A percentile compares a stretch with the other conserved stretches of the same genome.
Conservation (phyloP, 768 basidiomycete genomes). For the Pholiota microspora region DNA sequence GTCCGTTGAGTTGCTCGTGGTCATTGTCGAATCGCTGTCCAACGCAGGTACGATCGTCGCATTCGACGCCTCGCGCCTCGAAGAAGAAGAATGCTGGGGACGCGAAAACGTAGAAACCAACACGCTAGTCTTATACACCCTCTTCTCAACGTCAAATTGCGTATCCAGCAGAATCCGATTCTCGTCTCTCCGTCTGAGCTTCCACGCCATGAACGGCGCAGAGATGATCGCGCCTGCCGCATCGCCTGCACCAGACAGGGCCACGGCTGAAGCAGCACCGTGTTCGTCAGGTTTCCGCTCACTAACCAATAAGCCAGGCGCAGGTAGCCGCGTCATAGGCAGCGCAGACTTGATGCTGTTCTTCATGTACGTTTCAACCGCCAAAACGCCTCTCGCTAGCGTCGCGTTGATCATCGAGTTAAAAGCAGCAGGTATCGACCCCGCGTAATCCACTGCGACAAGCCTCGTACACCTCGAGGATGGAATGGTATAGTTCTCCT, state of each 20-base stretch:
- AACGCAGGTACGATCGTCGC: conserved; percentile 14
- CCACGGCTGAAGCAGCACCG: conserved; percentile 6
- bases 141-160: conserved; percentile 48
- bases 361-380: conserved; percentile 75
- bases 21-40: conserved; percentile 8
- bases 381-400: conserved; percentile 68
- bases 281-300: conserved; percentile 51
- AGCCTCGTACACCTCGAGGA: conserved; percentile 87
- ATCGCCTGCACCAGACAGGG: conserved; percentile 9
- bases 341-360: conserved; percentile 47
- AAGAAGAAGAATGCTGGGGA: background rate
- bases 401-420: conserved; percentile 84
- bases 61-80: conserved; percentile 18
- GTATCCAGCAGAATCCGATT: conserved; percentile 54
- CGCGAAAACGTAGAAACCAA: conserved; percentile 37
- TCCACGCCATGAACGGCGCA: conserved; percentile 48
- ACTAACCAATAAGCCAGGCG: conserved; percentile 56
- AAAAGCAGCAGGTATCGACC: conserved; percentile 78
- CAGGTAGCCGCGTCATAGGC: conserved; percentile 69
- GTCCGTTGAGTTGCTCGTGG: background rate
- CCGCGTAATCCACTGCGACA: conserved; percentile 83
- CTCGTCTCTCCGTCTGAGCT: conserved; percentile 57
- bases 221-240: conserved; percentile 9
- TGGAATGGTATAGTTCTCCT: conserved; percentile 92
- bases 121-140: conserved; percentile 50